Evolutionary conservation across 352 stramenopile genomes (phyloP).

Genomic region (Phytophthora tubulina): DNA sequence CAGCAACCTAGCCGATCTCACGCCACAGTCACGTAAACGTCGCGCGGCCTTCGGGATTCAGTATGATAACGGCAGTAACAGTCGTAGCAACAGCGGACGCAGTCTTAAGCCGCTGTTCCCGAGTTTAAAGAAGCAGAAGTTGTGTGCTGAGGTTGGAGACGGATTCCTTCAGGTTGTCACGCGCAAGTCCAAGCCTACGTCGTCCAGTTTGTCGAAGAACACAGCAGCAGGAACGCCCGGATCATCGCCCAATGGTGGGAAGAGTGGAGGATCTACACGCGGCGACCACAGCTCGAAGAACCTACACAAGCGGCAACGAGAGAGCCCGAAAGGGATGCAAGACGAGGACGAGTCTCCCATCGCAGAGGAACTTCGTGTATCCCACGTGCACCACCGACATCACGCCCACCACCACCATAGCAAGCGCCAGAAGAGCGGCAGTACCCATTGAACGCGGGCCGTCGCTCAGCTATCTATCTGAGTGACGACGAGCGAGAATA

Average conservation of each 20-base stretch:
- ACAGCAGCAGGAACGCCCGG: slow-evolving; percentile 20
- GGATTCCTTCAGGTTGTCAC: slow-evolving; percentile 50
- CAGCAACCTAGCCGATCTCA: slow-evolving; percentile 38
- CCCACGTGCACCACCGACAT: slow-evolving; percentile 47
- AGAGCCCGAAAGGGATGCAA: slow-evolving; percentile 40
- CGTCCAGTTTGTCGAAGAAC: slow-evolving; percentile 23
- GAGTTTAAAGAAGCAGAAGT: slow-evolving; percentile 67
- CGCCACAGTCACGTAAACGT: slow-evolving; percentile 47
- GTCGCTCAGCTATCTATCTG: slow-evolving; percentile 8
- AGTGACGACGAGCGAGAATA: slow-evolving; percentile 29
- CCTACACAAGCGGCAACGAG: slow-evolving; percentile 55
- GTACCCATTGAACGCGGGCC: slow-evolving; percentile 26
- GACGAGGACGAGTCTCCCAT: slow-evolving; percentile 52
- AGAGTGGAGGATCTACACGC: slow-evolving; percentile 24
- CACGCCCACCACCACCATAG: slow-evolving; percentile 45
- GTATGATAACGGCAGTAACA: slow-evolving; percentile 22
- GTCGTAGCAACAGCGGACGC: slow-evolving; percentile 26
- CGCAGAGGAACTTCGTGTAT: slow-evolving; percentile 46
- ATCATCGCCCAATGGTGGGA: slow-evolving; percentile 20
- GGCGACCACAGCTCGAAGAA: slow-evolving; percentile 44
- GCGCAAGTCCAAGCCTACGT: slow-evolving; percentile 46
- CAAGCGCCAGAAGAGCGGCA: slow-evolving; percentile 60
- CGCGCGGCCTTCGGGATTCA: slow-evolving; percentile 37
- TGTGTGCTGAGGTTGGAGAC: slow-evolving; percentile 52
- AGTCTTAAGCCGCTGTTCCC: slow-evolving; percentile 51